Conservation (phyloP, 1,284 basidiomycete species). For the Coniferiporia weirii region DNA sequence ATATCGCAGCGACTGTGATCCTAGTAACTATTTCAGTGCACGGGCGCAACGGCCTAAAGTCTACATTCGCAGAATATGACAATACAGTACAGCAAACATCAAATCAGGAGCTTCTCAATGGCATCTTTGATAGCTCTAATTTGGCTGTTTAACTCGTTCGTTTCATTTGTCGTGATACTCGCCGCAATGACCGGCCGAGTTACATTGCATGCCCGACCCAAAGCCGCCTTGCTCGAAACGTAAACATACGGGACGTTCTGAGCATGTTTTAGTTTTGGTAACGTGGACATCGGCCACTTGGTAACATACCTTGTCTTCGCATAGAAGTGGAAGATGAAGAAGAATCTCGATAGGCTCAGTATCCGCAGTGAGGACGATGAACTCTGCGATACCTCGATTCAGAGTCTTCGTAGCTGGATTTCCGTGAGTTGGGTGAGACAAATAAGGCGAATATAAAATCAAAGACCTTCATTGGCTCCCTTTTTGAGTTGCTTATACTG, state of each 20-base stretch:
- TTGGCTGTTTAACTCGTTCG: constrained; percentile 87
- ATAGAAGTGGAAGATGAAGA: constrained; percentile 93
- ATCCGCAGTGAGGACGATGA: constrained; percentile 97
- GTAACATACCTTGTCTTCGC: constrained; percentile 87
- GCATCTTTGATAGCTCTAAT: constrained; percentile 86
- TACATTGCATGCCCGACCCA: constrained; percentile 96
- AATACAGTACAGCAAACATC: constrained; percentile 12
- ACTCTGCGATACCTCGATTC: constrained; percentile 98
- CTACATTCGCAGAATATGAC: neutral
- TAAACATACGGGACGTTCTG: constrained; percentile 97
- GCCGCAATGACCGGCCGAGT: constrained; percentile 93
- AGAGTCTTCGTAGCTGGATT: constrained; percentile 86
- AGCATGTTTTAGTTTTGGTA: constrained; percentile 7
- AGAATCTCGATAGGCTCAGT: constrained; percentile 98
- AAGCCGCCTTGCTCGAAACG: constrained; percentile 88
- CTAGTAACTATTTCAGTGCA: neutral
- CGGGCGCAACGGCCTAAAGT: neutral
- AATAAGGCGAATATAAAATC: neutral
- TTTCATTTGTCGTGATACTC: constrained; percentile 94
- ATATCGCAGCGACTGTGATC: neutral
- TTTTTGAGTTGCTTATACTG: constrained; percentile 99
- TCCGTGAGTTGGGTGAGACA: neutral
- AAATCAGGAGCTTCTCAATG: constrained; percentile 75
- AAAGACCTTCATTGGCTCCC: constrained; percentile 87
- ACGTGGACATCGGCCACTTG: neutral